Evolutionary conservation across 1,284 basidiomycete species (phyloP), one percentile per base, ranked within the genome.

Genomic region (Serendipita sp.): DNA sequence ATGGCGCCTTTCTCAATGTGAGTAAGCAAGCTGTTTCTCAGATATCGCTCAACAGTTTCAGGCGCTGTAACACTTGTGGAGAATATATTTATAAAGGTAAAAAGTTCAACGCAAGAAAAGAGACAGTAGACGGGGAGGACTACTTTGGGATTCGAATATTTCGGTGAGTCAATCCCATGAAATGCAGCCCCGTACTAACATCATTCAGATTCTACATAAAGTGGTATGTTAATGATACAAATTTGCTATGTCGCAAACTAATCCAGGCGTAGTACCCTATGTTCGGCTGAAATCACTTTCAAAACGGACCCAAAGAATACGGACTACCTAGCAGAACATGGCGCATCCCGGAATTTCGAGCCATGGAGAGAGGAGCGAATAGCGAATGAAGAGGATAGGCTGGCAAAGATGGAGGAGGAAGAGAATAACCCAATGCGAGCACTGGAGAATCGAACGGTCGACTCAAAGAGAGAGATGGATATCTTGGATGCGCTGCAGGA

Each of bases 1-100:
- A 99, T 99, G 95, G 94, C 96, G 3, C 95, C 95, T 0, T 99
- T 96, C 74, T 94, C 91, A 13, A 99, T 99, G 95, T 84, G 67
- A 62, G 80, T 75, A 10, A 62, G 45, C 29, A 53, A 42, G 29
- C 32, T 32, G 10, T 30, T 12, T 8, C 34, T 22, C 8, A 66
- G n/a, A 43, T 47, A 26, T 6, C 41, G 3, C 42, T 35, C 45
- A 10, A 49, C 22, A 12, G 13, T 29, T 62, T 22, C 60, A 88
- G 87, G 87, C 84, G 91, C 70, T 94, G 91, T 71, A 92, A 89
- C 70, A 89, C 90, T 10, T 99, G 95, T 70, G 95, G 94, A 63
- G 96, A 99, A 74, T 99, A 97, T 72, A 90, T 98, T 65, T 94
- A 93, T 78, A 87, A 97, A 72, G 96, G 95, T 53, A 98, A 98